These are phyloP conservation scores for Setaria viridis DNA, from an alignment of 202 grass and related monocot genomes.

Conservation along the genomic window DNA sequence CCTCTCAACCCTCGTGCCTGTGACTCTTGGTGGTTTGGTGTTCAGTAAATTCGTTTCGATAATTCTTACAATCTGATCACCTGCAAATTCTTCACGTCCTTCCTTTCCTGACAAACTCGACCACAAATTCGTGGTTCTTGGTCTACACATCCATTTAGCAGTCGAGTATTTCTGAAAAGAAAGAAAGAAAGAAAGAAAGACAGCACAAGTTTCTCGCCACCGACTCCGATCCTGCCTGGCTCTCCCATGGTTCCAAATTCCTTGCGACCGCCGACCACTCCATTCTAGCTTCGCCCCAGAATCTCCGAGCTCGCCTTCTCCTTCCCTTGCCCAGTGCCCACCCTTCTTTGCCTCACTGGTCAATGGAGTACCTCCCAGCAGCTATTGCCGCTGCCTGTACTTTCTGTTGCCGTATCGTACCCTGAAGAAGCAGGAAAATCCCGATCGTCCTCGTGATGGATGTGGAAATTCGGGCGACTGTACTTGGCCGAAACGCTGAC, in stretches of 20 bases:
- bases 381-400: slow-evolving; percentile 40
- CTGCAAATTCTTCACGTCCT: not conserved
- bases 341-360: not conserved
- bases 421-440: not conserved
- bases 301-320: not conserved
- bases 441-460: not conserved
- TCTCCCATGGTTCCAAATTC: not conserved
- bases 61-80: slow-evolving; percentile 9
- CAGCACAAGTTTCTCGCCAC: not conserved
- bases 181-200: not conserved
- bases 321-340: not conserved
- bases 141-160: not conserved
- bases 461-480: slow-evolving; percentile 33
- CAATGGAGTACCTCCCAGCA: slow-evolving; percentile 30
- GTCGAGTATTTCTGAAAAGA: not conserved
- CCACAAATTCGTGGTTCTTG: not conserved
- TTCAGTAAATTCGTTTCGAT: not conserved
- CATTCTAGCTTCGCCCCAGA: not conserved
- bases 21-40: not conserved
- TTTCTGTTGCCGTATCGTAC: slow-evolving; percentile 19
- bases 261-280: not conserved
- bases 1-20: not conserved
- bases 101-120: not conserved
- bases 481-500: slow-evolving; percentile 3
- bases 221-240: not conserved